Evolutionary conservation across 2,329 filamentous ascomycete genomes (phyloP).

Genomic region (Neoscytalidium dimidiatum): DNA sequence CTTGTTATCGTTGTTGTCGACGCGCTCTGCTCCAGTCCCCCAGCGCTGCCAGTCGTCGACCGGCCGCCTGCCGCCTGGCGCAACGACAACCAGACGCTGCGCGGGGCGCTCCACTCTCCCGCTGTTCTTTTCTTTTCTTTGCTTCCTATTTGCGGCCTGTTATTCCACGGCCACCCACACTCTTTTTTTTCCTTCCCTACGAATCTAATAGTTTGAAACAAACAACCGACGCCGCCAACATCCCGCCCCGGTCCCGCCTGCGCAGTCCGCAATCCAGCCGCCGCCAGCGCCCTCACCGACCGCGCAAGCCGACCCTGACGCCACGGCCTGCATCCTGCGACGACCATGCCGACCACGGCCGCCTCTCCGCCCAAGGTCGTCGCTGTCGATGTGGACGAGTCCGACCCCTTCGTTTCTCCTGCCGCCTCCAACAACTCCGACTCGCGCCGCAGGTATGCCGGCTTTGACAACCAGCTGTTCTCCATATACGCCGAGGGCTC

Average conservation of each 20-base stretch:
- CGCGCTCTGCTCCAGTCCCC: neutral
- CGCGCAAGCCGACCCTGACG: slow-evolving; percentile 6
- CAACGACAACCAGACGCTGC: slow-evolving; percentile 3
- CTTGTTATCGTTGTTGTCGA: slow-evolving; percentile 8
- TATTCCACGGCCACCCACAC: slow-evolving; percentile 5
- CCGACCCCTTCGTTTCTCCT: slow-evolving; percentile 48
- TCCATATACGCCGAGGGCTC: slow-evolving; percentile 75
- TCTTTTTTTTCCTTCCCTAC: slow-evolving; percentile 19
- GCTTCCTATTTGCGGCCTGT: slow-evolving; percentile 6
- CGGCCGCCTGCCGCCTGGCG: neutral
- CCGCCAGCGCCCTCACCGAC: slow-evolving; percentile 2
- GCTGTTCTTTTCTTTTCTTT: slow-evolving; percentile 9
- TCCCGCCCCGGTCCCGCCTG: neutral
- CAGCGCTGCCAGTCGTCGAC: neutral
- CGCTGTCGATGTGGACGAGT: slow-evolving; percentile 38
- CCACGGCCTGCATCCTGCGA: neutral
- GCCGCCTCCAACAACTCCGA: slow-evolving; percentile 33
- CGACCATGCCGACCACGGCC: slow-evolving; percentile 44
- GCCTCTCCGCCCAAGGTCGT: slow-evolving; percentile 44
- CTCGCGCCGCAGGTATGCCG: slow-evolving; percentile 69
- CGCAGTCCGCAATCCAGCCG: neutral
- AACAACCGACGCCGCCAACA: slow-evolving; percentile 10
- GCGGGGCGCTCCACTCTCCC: neutral
- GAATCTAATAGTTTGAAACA: slow-evolving; percentile 19
- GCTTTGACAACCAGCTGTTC: slow-evolving; percentile 80